Base-by-base conservation (phyloP, 1,284 basidiomycete genomes). In the Irpex lacteus region DNA sequence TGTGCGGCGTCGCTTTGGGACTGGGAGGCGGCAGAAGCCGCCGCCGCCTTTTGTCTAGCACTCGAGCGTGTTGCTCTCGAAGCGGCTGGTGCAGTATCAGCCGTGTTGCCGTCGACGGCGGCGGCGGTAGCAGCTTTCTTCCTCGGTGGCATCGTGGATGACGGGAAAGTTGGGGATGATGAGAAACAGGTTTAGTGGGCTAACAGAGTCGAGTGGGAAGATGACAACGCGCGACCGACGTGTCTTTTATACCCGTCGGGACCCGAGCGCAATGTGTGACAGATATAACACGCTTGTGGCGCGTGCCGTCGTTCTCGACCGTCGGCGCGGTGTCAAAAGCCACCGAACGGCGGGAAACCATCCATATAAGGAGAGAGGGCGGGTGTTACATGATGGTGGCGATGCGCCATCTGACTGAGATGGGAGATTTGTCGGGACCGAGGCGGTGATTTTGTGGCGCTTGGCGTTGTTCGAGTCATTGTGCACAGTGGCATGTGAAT, bases 131-230 rank as follows among this genome's bases (percentile, higher is more conserved):
- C 5, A n/a, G 61, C 59, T 66, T 76, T 77, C 72, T 75, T 77
- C 53, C 75, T 66, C 8, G 75, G 74, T 40, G 75, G 73, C 76
- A 76, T 76, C 44, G 5, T 59, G 18, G 53, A 37, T 40, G 36
- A n/a, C 60, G 40, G n/a, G 47, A 32, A 44, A 53, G 21, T 11
- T 44, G 26, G 60, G 18, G 44, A n/a, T 47, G 38, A 32, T 19
- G 61, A 5, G n/a, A 55, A 32, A 38, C 11, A 55, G 21, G 53
- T 49, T 54, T 26, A 26, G 26, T 26, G 26, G 26, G 26, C 26
- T 26, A 26, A 26, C 26, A 26, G 26, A 26, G 26, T 26, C 26
- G 26, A 26, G 26, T 26, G 36, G 53, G 34, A 54, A 7, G 53
- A 13, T n/a, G 18, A 57, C 61, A 26, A 36, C 54, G 19, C 26